Conservation (phyloP, 768 basidiomycete genomes). For the Hirschioporus abietinus region DNA sequence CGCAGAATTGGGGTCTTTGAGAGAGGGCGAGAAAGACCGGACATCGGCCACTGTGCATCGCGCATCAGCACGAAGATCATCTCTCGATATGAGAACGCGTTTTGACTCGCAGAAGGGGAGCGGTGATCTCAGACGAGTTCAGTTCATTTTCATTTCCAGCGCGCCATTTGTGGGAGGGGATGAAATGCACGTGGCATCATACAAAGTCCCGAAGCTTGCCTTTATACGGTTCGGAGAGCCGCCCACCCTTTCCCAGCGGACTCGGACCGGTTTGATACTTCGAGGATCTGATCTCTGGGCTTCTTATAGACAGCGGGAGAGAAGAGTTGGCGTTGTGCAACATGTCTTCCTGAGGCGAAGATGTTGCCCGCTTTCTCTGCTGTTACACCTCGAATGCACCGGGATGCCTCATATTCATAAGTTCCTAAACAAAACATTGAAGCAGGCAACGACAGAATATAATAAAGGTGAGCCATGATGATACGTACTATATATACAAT, state of each 20-base stretch:
- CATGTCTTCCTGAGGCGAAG: no score
- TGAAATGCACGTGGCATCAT: not conserved
- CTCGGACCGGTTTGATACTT: not conserved
- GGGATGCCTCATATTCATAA: not conserved
- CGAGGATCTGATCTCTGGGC: not conserved
- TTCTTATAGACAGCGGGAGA: no score
- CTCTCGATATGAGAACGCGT: not conserved
- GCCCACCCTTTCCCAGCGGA: not conserved
- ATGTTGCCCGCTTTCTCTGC: no score
- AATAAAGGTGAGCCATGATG: not conserved
- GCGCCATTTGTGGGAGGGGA: not conserved
- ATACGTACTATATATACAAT: not conserved
- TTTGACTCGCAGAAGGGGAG: no score
- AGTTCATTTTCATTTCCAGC: not conserved
- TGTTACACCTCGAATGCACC: not conserved
- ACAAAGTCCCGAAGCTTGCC: not conserved
- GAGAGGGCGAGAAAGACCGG: not conserved
- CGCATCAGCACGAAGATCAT: not conserved
- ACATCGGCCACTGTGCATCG: not conserved
- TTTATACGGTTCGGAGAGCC: not conserved
- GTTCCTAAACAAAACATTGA: not conserved
- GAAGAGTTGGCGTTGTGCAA: no score
- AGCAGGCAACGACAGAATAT: not conserved
- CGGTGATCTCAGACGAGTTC: no score
- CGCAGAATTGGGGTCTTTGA: not conserved